Evolutionary conservation across 2,329 filamentous ascomycete species (phyloP), one percentile per base, ranked within the genome.

Genomic region (Stemphylium lycopersici): DNA sequence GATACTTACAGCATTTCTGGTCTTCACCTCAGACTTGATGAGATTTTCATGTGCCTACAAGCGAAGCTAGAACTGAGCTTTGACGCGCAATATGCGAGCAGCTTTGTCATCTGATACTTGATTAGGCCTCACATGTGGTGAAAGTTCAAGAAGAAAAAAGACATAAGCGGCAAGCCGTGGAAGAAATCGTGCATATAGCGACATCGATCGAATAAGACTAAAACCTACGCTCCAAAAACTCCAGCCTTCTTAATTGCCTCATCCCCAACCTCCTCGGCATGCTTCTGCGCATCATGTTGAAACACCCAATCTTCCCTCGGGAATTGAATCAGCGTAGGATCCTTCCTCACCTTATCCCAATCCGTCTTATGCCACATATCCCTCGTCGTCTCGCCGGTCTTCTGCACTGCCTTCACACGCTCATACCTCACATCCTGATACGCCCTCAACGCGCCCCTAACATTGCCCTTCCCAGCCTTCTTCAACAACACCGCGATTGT

Each of bases 301-400:
- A 71, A 71, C n/a, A 73, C 66, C 70, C 70, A 73, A 22, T 71
- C 68, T 46, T 72, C 69, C 4, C 68, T 55, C 7, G 69, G 70
- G 6, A 72, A 65, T 53, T 69, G 62, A 4, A 73, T 70, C 20
- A 53, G 54, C 16, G 67, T 62, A 0, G 70, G 70, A 32, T 73
- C 61, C 46, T 56, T 52, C 62, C 70, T 72, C 1, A 72, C 69
- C 58, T 71, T 66, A 22, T 69, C 66, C 69, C 71, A 74, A 33
- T 74, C 66, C 2, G 69, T 70, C 29, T 72, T 70, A 33, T 74
- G 71, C 68, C 67, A 73, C 66, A 68, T 67, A 52, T 74, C 70
- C 3, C 71, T 59, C 37, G 68, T 73, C 16, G 66, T 71, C 56
- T 72, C 67, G 1, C 71, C 71, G 6, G 69, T 71, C 55, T 72